Evolutionary conservation across 148 eudicot species (phyloP), one percentile per base, ranked within the genome.

Genomic region (Diospyros kaki): DNA sequence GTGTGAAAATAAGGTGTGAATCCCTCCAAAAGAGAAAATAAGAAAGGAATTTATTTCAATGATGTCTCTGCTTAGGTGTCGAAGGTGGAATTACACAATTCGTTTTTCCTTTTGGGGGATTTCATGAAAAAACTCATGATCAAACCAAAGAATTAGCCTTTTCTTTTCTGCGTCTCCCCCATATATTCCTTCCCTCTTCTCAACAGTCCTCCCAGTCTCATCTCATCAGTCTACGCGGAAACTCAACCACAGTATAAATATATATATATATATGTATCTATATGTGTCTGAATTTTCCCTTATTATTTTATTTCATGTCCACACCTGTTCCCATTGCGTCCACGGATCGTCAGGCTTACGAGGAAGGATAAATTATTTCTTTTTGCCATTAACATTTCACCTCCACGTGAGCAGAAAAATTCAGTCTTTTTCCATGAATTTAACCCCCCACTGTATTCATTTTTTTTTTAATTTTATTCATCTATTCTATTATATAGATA

Each of bases 201-300:
- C 28, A 63, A 65, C 40, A 73, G 53, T 39, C 7, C 45, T 58
- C 63, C 43, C 45, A 65, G 38, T 63, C 87, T 83, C 87, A 87
- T 88, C 92, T 66, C 76, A 28, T 28, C 28, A 0, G 28, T 86
- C 86, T 76, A 93, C 95, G 97, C 93, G 97, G 80, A 87, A 87
- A 87, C 46, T 15, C 75, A 76, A 10, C 69, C 69, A 72, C 40
- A n/a, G 46, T 42, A 2, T 2, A 8, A 2, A 64, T 38, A 48
- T 48, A 48, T 48, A 48, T 48, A 48, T 48, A 48, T 48, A 48
- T 48, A 48, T 4, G 1, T 0, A 48, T 48, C 7, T 7, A 48
- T 48, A 48, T 48, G 68, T 14, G n/a, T n/a, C n/a, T 63, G 6
- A 63, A 45, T 63, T 15, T 63, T 28, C 41, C 12, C 46, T 6